Base-by-base conservation (phyloP, 2,329 filamentous ascomycete genomes). In the Aureobasidium sp. region DNA sequence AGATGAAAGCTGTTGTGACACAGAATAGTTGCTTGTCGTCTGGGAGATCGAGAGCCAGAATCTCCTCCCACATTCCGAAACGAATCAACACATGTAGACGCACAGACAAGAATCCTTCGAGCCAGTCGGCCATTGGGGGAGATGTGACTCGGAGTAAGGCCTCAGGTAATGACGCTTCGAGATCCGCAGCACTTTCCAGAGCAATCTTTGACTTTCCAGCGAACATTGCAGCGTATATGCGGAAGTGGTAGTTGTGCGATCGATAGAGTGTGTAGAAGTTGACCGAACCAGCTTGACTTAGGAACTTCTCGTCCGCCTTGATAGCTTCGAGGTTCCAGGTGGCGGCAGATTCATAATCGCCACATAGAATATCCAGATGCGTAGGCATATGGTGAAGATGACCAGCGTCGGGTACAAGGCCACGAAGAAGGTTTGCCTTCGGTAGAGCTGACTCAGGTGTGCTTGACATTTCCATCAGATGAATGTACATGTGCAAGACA, bases 191-290 rank as follows among this genome's bases (percentile, higher is more conserved):
- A 0, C 87, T 86, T 0, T 87, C 81, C 1, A 91, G 71, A 0
- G 87, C 86, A 12, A 86, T 76, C 27, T 75, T 70, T 1, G 79
- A 87, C 69, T 87, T 83, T 0, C 86, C 89, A 0, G 87, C 83
- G 66, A 92, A 88, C 88, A 92, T 90, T 62, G 88, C 88, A 0
- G 86, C 86, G 70, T 92, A 92, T 55, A 91, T 82, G 2, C 84
- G 81, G 66, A 89, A 91, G 69, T 92, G 89, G 67, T 86, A 87
- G 69, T 92, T 80, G 70, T 93, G 89, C 55, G 83, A 82, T 15
- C 89, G 82, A 70, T 92, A 93, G 5, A 91, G 80, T 0, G 86
- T 87, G 74, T 92, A 93, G 70, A 92, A 91, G 70, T 88, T 88
- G 64, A 84, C 71, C 0, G 84, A 77, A 0, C 88, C 87, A 8